Evolutionary conservation across 176 grass and related monocot species (phyloP), one percentile per base, ranked within the genome.

Genomic region (Oryza nivara): DNA sequence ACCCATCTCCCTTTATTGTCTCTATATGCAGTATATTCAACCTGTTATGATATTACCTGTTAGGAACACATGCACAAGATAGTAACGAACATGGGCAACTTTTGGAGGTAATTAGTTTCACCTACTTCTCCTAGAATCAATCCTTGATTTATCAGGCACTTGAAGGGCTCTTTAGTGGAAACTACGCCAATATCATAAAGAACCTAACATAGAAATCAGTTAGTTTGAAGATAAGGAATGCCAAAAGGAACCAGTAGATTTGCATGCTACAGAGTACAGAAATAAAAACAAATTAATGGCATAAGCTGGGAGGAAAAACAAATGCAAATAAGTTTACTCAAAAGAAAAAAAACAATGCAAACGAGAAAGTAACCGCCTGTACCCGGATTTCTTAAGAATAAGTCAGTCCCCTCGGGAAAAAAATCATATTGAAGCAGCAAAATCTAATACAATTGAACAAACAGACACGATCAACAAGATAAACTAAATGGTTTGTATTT

Each of bases 1-100:
- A 98, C 61, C 89, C 77, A 95, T 73, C 72, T 93, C 4, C 92
- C 92, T 81, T 93, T 80, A 25, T 78, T 88, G 73, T 98, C 89
- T 95, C 44, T 95, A 84, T 89, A 98, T 83, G 87, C 89, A 65
- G 87, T 92, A 80, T 98, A 98, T 73, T 98, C 95, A 81, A 98
- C 91, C 95, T 98, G 46, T 84, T 86, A 85, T 56, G 19, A 28
- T 28, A 28, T 28, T 28, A 28, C 28, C 28, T 28, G 28, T 28
- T 73, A 92, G 81, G 73, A 79, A 65, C 58, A 72, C 56, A 22
- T 61, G 75, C 46, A 19, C 82, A 87, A 58, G 28, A 19, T 20
- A 82, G 3, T 26, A 65, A 22, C 4, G 0, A 72, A 77, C 56
- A 74, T 82, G 4, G 61, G 4, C 12, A 86, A 34, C 5, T 68